Base-by-base conservation (phyloP, 352 stramenopile species). In the Phytophthora vignae region DNA sequence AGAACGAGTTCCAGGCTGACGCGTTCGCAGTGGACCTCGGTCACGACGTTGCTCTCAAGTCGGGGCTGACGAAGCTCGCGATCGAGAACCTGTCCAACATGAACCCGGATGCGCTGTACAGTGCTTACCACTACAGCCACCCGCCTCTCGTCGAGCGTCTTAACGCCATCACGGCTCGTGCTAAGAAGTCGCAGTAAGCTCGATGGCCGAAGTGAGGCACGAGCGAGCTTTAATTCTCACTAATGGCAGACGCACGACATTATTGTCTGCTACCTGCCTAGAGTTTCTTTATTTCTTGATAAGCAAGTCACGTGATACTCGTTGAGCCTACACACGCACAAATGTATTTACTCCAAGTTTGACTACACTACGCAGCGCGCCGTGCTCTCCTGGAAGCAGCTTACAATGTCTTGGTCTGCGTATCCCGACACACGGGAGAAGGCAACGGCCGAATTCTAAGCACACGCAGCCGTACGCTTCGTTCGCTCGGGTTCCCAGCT, bases 81-180 rank as follows among this genome's bases (percentile, higher is more conserved):
- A 88, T 99, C 60, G 97, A 99, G 77, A 99, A 99, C 77, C 80
- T 99, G 25, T 91, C 90, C 71, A 98, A 98, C 73, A 98, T 99
- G 94, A 98, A 98, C 75, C 93, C 95, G 42, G 97, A 99, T 81
- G 69, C 58, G 60, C 90, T 96, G 70, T 99, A 99, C 83, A 97
- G 88, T 36, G 93, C 90, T 12, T 99, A 99, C 76, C 97, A 99
- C 85, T 99, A 99, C 84, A 98, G 86, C 71, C 98, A 99, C 79
- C 98, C 98, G 36, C 96, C 97, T 46, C 82, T 99, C 36, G 88
- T 99, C 3, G 96, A 99, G 76, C 90, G 98, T 14, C 84, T 99
- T 8, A 91, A 87, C 48, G 96, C 96, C n/a, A 99, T 99, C 64
- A 77, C 78, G 1, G 71, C 63, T 4, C 71, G 81, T 42, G 82